phyloP scores from a whole-genome alignment of 345 rosid genomes.

The Geranium rotundifolium region DNA sequence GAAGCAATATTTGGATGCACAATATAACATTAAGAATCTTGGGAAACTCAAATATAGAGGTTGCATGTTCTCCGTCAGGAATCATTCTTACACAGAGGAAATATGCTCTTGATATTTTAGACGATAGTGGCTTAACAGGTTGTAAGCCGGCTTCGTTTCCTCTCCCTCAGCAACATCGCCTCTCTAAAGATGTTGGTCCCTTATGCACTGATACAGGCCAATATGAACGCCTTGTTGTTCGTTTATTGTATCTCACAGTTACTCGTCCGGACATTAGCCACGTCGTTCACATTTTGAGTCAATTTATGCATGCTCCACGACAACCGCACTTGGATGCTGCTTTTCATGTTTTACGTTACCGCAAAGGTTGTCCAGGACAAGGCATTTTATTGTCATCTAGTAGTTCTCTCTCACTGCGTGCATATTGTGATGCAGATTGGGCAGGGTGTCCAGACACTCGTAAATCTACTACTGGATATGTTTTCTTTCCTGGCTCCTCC shows the following conservation, averaged over 20 bases:
- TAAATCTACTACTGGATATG: no score
- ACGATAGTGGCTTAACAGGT: not conserved
- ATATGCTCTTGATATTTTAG: slow-evolving; percentile 5
- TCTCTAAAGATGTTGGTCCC: no score
- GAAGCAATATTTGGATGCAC: no score
- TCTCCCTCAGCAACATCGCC: no score
- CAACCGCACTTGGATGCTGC: slow-evolving; percentile 2
- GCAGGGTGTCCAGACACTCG: no score
- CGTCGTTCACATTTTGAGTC: no score
- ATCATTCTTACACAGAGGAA: not conserved
- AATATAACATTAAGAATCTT: slow-evolving; percentile 4
- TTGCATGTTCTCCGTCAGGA: not conserved
- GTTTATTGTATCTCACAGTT: slow-evolving; percentile 4
- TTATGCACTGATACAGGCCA: not conserved
- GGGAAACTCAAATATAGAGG: slow-evolving; percentile 4
- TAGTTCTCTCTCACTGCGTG: not conserved
- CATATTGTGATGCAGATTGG: slow-evolving; percentile 4
- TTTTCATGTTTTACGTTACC: not conserved
- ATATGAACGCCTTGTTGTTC: slow-evolving; percentile 3
- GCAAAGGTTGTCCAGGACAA: not conserved
- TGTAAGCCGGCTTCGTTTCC: not conserved
- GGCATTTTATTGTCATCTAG: not conserved
- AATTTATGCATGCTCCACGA: not conserved
- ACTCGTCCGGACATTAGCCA: no score
- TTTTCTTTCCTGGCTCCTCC: no score